A percentile compares a stretch with the other conserved stretches of the same genome.
These are phyloP conservation scores for Baorangia bicolor DNA, from an alignment of 768 basidiomycete genomes.

Conservation along the genomic window DNA sequence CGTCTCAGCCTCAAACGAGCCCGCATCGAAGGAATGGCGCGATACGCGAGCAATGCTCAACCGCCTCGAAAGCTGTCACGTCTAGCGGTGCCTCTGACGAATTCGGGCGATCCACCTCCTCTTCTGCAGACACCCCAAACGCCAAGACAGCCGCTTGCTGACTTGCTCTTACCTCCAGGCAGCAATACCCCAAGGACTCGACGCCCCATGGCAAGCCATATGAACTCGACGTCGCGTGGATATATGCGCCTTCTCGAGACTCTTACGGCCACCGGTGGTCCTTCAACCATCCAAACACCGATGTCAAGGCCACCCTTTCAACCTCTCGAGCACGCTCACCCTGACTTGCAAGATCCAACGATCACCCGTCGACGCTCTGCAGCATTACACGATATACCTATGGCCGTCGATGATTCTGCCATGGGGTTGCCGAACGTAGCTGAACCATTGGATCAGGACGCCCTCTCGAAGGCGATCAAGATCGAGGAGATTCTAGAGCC, in stretches of 20 bases:
- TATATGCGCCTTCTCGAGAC: constrained; percentile 9
- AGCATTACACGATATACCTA: neutral
- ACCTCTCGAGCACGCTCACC: neutral
- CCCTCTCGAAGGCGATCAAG: constrained; percentile 15
- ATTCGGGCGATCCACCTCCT: neutral
- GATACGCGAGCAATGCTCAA: neutral
- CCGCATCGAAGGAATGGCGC: constrained; percentile 7
- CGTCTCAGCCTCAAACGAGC: constrained; percentile 9
- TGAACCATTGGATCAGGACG: neutral
- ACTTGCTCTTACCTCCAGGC: constrained; percentile 6
- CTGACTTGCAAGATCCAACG: neutral
- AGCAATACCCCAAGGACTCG: neutral
- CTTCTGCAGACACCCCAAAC: constrained; percentile 12
- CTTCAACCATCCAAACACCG: neutral
- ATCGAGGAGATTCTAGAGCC: constrained; percentile 15
- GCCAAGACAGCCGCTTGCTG: constrained; percentile 20
- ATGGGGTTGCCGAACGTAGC: neutral
- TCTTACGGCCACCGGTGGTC: neutral
- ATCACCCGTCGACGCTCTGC: neutral
- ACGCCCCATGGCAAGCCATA: neutral
- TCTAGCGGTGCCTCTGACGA: neutral
- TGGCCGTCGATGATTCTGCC: neutral
- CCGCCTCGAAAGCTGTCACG: constrained; percentile 13
- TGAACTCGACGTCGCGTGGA: constrained; percentile 1
- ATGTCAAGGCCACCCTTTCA: neutral